A percentile compares a stretch with the other conserved stretches of the same genome.
Conservation (phyloP, 2,329 filamentous ascomycete genomes). For the Phaeosphaeriaceae sp. region DNA sequence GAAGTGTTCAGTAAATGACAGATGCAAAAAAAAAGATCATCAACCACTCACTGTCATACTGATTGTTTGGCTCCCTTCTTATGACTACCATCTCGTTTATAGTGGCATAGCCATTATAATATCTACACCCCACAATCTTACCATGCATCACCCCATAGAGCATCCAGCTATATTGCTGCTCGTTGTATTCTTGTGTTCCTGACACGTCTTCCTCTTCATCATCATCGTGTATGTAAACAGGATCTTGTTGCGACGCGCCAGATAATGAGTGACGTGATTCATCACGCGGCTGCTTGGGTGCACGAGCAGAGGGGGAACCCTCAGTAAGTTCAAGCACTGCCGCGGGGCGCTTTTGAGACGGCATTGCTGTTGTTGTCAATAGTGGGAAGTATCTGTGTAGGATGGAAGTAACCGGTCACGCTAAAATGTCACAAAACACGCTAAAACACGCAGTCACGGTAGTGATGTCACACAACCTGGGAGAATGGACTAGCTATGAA, state of each 20-base stretch:
- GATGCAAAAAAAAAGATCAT: slow-evolving; percentile 1
- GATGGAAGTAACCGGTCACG: not conserved
- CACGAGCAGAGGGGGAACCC: slow-evolving; percentile 18
- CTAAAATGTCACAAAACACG: not conserved
- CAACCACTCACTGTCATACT: slow-evolving; percentile 32
- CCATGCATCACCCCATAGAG: slow-evolving; percentile 51
- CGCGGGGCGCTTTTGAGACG: slow-evolving; percentile 10
- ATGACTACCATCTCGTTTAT: slow-evolving; percentile 42
- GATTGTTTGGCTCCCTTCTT: slow-evolving; percentile 70
- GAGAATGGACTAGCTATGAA: not conserved
- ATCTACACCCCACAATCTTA: slow-evolving; percentile 65
- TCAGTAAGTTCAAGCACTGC: slow-evolving; percentile 15
- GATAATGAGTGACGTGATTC: slow-evolving; percentile 12
- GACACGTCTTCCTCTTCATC: slow-evolving; percentile 40
- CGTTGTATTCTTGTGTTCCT: slow-evolving; percentile 31
- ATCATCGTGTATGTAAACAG: slow-evolving; percentile 30
- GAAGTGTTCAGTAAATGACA: no score
- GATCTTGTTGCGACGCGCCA: slow-evolving; percentile 35
- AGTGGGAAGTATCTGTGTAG: no score
- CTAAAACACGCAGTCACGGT: slow-evolving; percentile 8
- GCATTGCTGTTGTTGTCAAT: slow-evolving; percentile 3
- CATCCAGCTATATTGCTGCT: slow-evolving; percentile 29
- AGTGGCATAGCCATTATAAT: slow-evolving; percentile 45
- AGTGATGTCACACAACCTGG: not conserved
- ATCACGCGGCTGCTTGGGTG: slow-evolving; percentile 38